Evolutionary conservation across 805 yeast genomes (phyloP).

Genomic region (Candida peoriensis): DNA sequence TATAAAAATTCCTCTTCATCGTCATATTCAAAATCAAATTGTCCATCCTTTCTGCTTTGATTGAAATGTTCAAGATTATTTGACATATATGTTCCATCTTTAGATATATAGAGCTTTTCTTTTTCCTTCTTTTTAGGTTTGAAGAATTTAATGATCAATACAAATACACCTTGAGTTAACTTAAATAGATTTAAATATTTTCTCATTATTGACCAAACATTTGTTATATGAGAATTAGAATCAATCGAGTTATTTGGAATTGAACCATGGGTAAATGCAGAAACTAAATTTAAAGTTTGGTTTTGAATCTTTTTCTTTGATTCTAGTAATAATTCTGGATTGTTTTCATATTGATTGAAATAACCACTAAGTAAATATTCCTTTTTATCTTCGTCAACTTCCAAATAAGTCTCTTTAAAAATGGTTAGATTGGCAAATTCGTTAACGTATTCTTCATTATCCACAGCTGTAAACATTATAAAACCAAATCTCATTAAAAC

Average conservation of each 20-base stretch:
- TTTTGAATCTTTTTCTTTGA: conserved; percentile 1
- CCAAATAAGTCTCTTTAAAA: conserved; percentile 56
- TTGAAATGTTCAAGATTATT: neutral
- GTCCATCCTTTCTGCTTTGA: neutral
- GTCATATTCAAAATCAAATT: conserved; percentile 25
- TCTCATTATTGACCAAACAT: conserved; percentile 10
- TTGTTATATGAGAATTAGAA: neutral
- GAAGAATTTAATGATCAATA: conserved; percentile 7
- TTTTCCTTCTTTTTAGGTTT: neutral
- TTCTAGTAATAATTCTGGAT: conserved; percentile 14
- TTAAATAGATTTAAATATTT: conserved; percentile 10
- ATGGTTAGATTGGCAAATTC: conserved; percentile 46
- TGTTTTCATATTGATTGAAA: conserved; percentile 21
- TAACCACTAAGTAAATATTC: conserved; percentile 18
- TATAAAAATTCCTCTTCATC: conserved; percentile 26
- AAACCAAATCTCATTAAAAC: conserved; percentile 55
- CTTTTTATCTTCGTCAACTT: conserved; percentile 17
- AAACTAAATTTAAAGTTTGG: neutral
- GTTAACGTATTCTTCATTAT: conserved; percentile 58
- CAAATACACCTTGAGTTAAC: conserved; percentile 6
- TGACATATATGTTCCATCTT: neutral
- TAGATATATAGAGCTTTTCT: no score
- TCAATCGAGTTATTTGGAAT: neutral
- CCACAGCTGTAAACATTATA: conserved; percentile 62
- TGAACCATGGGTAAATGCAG: conserved; percentile 1